Percentiles rank a stretch among this genome's conserved stretches.
Evolutionary conservation across 1,284 basidiomycete species (phyloP).

Genomic region (Irpex sp.): DNA sequence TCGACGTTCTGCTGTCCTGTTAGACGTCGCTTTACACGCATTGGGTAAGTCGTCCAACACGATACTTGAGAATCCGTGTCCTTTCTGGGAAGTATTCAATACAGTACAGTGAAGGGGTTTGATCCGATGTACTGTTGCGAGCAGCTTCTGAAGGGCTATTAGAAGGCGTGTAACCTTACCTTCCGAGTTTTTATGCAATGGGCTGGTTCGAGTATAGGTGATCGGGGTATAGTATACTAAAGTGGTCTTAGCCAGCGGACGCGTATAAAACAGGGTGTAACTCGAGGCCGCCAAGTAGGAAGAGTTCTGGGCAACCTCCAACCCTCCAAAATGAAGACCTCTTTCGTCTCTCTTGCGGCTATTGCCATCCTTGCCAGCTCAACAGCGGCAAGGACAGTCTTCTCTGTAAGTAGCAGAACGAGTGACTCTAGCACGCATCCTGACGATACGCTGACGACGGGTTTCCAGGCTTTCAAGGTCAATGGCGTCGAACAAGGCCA

Average conservation of each 20-base stretch:
- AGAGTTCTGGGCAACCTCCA: not conserved
- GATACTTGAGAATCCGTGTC: not conserved
- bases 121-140: not conserved
- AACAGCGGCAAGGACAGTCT: not conserved
- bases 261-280: not conserved
- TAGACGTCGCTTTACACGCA: not conserved
- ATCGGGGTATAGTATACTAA: not conserved
- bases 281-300: not conserved
- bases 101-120: not conserved
- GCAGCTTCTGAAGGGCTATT: not conserved
- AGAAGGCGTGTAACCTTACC: not conserved
- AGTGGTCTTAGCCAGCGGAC: not conserved
- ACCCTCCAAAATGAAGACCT: not conserved
- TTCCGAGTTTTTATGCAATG: not conserved
- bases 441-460: not conserved
- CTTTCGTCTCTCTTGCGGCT: not conserved
- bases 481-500: constrained; percentile 35
- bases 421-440: too few species aligned
- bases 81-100: not conserved
- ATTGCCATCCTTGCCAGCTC: not conserved
- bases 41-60: not conserved
- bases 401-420: not conserved
- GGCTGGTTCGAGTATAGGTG: not conserved
- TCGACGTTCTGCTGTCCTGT: not conserved
- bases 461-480: constrained; percentile 13